Evolutionary conservation across 805 yeast genomes (phyloP).

Genomic region (Candida morakotiae): DNA sequence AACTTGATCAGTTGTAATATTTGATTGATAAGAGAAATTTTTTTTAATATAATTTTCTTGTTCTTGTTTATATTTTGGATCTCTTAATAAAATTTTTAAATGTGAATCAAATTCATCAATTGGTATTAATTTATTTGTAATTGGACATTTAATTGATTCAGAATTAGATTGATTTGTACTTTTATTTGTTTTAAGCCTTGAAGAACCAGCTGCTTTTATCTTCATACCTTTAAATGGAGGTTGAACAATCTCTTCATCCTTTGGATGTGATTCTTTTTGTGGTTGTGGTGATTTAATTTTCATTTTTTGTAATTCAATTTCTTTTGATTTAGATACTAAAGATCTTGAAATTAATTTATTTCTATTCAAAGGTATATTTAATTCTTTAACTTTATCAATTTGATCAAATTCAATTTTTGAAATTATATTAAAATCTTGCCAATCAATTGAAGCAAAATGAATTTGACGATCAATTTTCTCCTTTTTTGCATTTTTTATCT

Average conservation of each 20-base stretch:
- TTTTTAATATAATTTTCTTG: constrained; percentile 57
- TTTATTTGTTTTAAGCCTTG: constrained; percentile 40
- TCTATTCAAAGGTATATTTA: constrained; percentile 51
- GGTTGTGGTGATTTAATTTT: background rate
- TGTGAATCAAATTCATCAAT: constrained; percentile 71
- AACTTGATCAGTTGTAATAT: constrained; percentile 54
- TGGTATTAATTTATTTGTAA: constrained; percentile 67
- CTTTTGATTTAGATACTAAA: constrained; percentile 46
- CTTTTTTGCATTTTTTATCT: constrained; percentile 21
- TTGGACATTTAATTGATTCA: constrained; percentile 66
- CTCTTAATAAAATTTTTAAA: constrained; percentile 62
- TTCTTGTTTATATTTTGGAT: constrained; percentile 74
- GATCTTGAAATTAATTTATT: constrained; percentile 61
- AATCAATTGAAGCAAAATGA: constrained; percentile 73
- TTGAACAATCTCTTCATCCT: constrained; percentile 1
- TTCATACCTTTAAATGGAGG: constrained; percentile 50
- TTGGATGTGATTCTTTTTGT: background rate
- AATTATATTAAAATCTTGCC: constrained; percentile 79
- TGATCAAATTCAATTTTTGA: constrained; percentile 65
- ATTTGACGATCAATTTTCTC: constrained; percentile 36
- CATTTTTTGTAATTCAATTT: constrained; percentile 9
- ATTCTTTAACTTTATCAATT: constrained; percentile 53
- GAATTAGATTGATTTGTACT: constrained; percentile 9
- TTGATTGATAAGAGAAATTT: constrained; percentile 44
- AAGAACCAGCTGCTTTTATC: constrained; percentile 67